Evolutionary conservation across 768 basidiomycete species (phyloP), one percentile per base, ranked within the genome.

Genomic region (Leccinum incarnatum): DNA sequence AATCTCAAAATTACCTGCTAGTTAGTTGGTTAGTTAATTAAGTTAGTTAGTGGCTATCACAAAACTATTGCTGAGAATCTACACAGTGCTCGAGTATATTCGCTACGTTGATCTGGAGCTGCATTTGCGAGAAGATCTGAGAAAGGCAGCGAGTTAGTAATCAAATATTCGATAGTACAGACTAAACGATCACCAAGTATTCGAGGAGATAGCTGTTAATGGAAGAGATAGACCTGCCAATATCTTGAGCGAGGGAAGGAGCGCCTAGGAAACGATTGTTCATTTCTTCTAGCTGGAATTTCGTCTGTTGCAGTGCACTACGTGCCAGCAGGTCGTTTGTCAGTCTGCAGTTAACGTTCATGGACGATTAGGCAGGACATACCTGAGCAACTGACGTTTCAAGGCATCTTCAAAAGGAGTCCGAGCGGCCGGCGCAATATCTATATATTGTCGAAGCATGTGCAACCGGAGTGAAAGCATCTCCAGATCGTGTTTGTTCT

Each of bases 401-500:
- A 37, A 9, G 0, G n/a, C 15, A 4, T 54, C 46, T 15, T 63
- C 56, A 11, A 25, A 5, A 0, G 14, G 0, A 0, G 55, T 52
- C 15, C 36, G 49, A 29, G 53, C 15, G 1, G 49, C 19, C 4
- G 62, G 53, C 12, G 53, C 53, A 25, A 54, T 23, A 23, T 37
- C 51, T 3, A 54, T 51, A 12, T 11, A 36, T 15, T 15, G 32
- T 5, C 12, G 48, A 23, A 62, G 34, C 0, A 51, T 15, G 12
- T 34, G 17, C 25, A 63, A n/a, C 10, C 37, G 62, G 5, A 30
- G 17, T 0, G 11, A 19, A 36, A 63, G 54, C 29, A 1, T 29
- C 10, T 45, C 27, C 15, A 59, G 2, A 9, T 63, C 62, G 0
- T 55, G 17, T 40, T 58, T 63, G 56, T 63, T 63, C 46, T 53